Conservation (phyloP, 352 stramenopile genomes). For the Phytophthora ramorum region DNA sequence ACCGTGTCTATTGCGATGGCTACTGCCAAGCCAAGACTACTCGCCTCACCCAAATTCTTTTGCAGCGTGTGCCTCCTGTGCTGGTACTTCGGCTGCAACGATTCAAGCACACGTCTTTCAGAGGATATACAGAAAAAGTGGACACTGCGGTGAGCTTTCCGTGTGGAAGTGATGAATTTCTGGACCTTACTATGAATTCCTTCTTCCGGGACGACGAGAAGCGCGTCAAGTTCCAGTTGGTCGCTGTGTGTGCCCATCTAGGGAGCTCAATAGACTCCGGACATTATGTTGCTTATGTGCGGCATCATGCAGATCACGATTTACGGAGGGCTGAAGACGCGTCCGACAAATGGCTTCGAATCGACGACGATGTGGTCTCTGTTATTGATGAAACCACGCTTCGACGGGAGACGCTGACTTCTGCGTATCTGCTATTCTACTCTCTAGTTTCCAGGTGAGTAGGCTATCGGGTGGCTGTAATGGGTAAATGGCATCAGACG, state of each 20-base stretch:
- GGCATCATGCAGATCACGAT: conserved; percentile 18
- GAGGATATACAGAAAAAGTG: conserved; percentile 57
- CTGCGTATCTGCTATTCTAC: conserved; percentile 86
- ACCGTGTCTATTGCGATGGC: conserved; percentile 75
- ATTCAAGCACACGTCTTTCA: conserved; percentile 58
- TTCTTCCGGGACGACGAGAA: conserved; percentile 63
- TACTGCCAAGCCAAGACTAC: conserved; percentile 75
- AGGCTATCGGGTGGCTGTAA: not conserved
- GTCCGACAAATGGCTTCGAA: conserved; percentile 61
- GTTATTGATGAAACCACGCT: conserved; percentile 55
- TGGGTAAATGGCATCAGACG: not conserved
- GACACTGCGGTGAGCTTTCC: conserved; percentile 67
- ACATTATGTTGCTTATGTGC: conserved; percentile 81
- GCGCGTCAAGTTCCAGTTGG: conserved; percentile 57
- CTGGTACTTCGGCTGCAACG: conserved; percentile 77
- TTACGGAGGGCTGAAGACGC: conserved; percentile 1
- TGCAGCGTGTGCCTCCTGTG: conserved; percentile 61
- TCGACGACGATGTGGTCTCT: conserved; percentile 74
- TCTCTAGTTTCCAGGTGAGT: conserved; percentile 30
- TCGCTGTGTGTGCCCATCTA: conserved; percentile 79
- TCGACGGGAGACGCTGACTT: conserved; percentile 55
- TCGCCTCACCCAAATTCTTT: conserved; percentile 71
- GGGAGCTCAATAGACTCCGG: conserved; percentile 65
- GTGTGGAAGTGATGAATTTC: conserved; percentile 35
- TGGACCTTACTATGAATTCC: conserved; percentile 74